phyloP scores from a whole-genome alignment of 176 grass and related monocot genomes.

The Miscanthus lutarioriparius region DNA sequence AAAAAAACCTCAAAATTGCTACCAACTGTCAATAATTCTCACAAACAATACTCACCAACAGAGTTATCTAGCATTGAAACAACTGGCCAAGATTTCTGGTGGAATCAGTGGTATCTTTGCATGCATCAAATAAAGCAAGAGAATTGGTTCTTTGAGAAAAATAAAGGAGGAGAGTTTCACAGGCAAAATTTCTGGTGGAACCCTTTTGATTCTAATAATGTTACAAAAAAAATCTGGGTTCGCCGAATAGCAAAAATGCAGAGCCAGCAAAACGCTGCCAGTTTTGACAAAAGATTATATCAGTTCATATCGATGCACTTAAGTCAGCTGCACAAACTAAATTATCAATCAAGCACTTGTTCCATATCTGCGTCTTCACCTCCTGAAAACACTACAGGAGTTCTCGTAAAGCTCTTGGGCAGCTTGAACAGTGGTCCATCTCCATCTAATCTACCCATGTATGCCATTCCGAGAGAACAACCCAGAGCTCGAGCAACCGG shows the following conservation, averaged over 20 bases:
- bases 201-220: background rate
- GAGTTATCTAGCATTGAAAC: background rate
- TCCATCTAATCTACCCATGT: background rate
- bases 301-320: background rate
- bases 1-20: background rate
- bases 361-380: constrained; percentile 6
- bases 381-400: background rate
- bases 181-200: background rate
- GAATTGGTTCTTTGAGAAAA: too few species aligned
- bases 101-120: background rate
- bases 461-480: constrained; percentile 25
- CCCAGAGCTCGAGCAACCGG: constrained; percentile 31
- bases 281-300: background rate
- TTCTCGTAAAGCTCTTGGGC: background rate
- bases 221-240: background rate
- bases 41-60: background rate
- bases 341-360: background rate
- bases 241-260: background rate
- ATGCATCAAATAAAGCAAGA: background rate
- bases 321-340: background rate
- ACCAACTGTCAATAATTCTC: background rate
- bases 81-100: background rate
- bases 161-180: too few species aligned
- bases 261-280: background rate
- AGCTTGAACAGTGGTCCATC: constrained; percentile 2